These are phyloP conservation scores for Podaxis pistillaris DNA, from an alignment of 768 basidiomycete species.

Conservation along the genomic window DNA sequence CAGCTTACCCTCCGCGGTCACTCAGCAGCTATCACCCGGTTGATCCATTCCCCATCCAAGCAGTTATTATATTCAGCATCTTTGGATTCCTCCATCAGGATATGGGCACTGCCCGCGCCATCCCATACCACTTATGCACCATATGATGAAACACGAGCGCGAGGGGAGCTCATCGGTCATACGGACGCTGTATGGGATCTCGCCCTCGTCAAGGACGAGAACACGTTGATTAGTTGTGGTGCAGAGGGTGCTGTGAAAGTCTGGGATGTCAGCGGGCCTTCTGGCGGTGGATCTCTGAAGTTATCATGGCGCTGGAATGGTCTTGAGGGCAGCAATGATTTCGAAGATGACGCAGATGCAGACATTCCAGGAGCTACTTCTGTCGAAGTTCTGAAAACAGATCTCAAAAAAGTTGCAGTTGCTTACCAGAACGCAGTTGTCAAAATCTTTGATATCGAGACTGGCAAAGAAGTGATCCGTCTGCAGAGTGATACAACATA, in stretches of 20 bases:
- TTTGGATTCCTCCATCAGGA: conserved; percentile 87
- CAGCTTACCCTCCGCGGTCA: conserved; percentile 93
- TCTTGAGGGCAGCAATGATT: conserved; percentile 47
- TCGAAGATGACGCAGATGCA: conserved; percentile 48
- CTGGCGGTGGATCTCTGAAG: conserved; percentile 62
- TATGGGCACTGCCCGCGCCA: conserved; percentile 80
- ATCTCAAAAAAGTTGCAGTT: conserved; percentile 85
- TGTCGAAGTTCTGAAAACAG: conserved; percentile 79
- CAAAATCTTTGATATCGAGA: conserved; percentile 90
- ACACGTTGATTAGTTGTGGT: conserved; percentile 83
- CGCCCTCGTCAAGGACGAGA: conserved; percentile 79
- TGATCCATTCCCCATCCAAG: conserved; percentile 76
- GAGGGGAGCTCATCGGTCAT: conserved; percentile 85
- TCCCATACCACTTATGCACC: conserved; percentile 89
- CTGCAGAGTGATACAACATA: conserved; percentile 59
- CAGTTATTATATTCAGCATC: conserved; percentile 88
- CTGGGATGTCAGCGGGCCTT: conserved; percentile 81
- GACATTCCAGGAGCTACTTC: conserved; percentile 75
- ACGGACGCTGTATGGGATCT: conserved; percentile 98
- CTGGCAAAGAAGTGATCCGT: conserved; percentile 71
- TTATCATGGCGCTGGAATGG: conserved; percentile 82
- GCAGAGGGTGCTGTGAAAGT: conserved; percentile 92
- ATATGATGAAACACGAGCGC: conserved; percentile 75
- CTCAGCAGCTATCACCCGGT: conserved; percentile 84
- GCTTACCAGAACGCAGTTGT: conserved; percentile 88